Base-by-base conservation (phyloP, 202 grass and related monocot species). In the Setaria italica region DNA sequence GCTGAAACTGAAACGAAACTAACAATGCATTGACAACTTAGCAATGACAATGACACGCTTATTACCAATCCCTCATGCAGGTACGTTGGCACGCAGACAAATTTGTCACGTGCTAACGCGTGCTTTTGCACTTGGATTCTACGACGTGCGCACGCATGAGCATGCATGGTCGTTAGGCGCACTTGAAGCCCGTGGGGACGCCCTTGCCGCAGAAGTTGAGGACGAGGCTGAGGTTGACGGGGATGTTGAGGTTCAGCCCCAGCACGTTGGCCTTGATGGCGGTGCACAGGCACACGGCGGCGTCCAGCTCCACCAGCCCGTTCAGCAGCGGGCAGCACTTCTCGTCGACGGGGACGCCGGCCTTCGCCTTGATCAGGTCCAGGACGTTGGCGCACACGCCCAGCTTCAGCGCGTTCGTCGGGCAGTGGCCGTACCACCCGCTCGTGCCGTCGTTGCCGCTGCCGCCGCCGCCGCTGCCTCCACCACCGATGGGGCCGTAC, bases 141-240 rank as follows among this genome's bases (percentile, higher is more conserved):
- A 35, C 41, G 4, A 11, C 32, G 25, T 16, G 3, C 11, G 45
- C n/a, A 48, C 3, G 69, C 69, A 32, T 51, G 13, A 10, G 51
- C 20, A 0, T 45, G 0, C 0, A 2, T 41, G 63, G 0, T 78
- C 63, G 1, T 72, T 51, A 91, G 19, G 50, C 19, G 89, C 94
- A 97, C 79, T 87, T 90, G 94, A 97, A 97, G 69, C 89, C 91
- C 37, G 94, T 79, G 56, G 94, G 94, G 56, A 90, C 83, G 43
- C 89, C 85, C 91, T 94, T 97, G 89, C 92, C 92, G 53, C 94
- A 97, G 91, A 91, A 97, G 89, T 97, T 97, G 70, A 97, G 89
- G 29, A 97, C 81, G 78, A 97, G 91, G 76, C 87, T 97, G 74
- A 94, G 94, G 78, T 94, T 77, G 64, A 97, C 21, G 4, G 94